These are phyloP conservation scores for Phytophthora syringae DNA, from an alignment of 352 stramenopile species.

Conservation along the genomic window DNA sequence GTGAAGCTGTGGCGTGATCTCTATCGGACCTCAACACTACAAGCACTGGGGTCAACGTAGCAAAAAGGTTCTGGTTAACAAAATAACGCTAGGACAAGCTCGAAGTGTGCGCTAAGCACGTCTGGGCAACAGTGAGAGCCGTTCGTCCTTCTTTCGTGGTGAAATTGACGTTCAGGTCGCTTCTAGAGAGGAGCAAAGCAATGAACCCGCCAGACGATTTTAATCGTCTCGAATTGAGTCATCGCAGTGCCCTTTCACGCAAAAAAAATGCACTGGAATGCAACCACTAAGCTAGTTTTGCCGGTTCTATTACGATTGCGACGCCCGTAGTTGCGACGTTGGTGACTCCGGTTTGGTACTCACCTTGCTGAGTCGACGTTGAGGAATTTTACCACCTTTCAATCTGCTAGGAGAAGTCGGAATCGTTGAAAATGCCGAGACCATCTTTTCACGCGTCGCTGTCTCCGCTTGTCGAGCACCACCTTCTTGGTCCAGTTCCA, in stretches of 20 bases:
- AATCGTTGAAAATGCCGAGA: conserved; percentile 22
- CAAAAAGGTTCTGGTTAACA: conserved; percentile 11
- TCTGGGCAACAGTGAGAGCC: conserved; percentile 23
- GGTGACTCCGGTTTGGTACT: neutral
- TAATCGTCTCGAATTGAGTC: too few species aligned
- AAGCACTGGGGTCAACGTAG: conserved; percentile 16
- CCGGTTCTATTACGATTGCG: neutral
- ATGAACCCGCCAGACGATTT: too few species aligned
- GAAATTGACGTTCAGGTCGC: conserved; percentile 29
- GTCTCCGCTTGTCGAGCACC: conserved; percentile 31
- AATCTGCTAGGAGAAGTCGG: conserved; percentile 2
- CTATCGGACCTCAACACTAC: conserved; percentile 55
- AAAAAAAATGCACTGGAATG: too few species aligned
- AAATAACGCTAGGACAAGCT: conserved; percentile 6
- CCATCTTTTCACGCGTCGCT: conserved; percentile 28
- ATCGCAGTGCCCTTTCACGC: too few species aligned
- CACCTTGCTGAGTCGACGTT: conserved; percentile 7
- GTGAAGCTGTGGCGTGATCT: conserved; percentile 69
- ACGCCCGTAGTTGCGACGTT: neutral
- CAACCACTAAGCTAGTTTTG: too few species aligned
- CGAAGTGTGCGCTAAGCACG: conserved; percentile 4
- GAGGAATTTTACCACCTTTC: conserved; percentile 8
- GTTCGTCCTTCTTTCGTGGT: conserved; percentile 16
- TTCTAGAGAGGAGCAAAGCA: too few species aligned
- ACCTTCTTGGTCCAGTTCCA: conserved; percentile 41